These are phyloP conservation scores for Hygrophila difformis DNA, from an alignment of 257 asterid species.

Conservation along the genomic window DNA sequence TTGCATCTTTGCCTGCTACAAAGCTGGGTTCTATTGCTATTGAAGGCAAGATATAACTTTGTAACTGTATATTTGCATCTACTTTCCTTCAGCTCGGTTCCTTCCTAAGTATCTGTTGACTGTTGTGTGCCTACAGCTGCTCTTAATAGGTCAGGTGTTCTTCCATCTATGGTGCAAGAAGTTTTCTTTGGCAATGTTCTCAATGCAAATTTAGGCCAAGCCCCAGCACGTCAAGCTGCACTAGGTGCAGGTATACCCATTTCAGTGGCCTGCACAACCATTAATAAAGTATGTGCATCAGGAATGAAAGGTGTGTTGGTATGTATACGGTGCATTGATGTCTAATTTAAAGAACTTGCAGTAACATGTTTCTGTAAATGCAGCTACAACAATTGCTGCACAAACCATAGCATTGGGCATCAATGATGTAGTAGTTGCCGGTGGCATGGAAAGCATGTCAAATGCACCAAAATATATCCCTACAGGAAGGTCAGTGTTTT, in stretches of 20 bases:
- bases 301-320: constrained; percentile 81
- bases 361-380: constrained; percentile 9
- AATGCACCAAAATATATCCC: constrained; percentile 80
- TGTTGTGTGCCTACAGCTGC: constrained; percentile 50
- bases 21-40: constrained; percentile 89
- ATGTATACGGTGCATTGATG: background rate
- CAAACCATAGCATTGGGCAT: constrained; percentile 63
- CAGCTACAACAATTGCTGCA: constrained; percentile 91
- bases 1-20: constrained; percentile 82
- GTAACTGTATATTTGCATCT: background rate
- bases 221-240: constrained; percentile 99
- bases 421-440: constrained; percentile 81
- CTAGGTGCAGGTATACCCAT: constrained; percentile 86
- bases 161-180: constrained; percentile 84
- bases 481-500: constrained; percentile 50
- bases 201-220: constrained; percentile 97
- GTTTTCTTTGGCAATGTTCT: constrained; percentile 94
- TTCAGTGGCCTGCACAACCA: constrained; percentile 82
- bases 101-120: constrained; percentile 1
- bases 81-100: background rate
- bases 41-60: constrained; percentile 33
- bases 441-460: constrained; percentile 99
- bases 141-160: constrained; percentile 71
- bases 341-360: constrained; percentile 10
- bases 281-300: constrained; percentile 91